Conservation (phyloP, 345 rosid species). For the Hibiscus trionum region DNA sequence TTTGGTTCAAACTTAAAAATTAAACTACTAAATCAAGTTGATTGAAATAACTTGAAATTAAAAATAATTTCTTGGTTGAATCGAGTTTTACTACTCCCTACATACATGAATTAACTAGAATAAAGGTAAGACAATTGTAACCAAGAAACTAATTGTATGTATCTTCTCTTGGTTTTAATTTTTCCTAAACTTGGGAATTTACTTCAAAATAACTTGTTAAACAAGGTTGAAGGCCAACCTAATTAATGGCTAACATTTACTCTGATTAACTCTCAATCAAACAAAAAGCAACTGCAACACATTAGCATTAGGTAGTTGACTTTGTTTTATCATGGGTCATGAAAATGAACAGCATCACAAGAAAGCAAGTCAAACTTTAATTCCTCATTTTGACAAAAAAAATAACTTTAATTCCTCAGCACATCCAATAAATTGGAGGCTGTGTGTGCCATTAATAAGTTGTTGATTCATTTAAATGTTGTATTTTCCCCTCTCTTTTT, state of each 20-base stretch:
- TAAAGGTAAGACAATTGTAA: no score
- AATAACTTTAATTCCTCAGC: slow-evolving; percentile 28
- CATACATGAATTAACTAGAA: no score
- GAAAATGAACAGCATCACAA: slow-evolving; percentile 23
- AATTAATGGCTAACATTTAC: slow-evolving; percentile 5
- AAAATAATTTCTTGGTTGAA: no score
- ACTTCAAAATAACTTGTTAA: slow-evolving; percentile 3
- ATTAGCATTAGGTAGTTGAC: slow-evolving; percentile 26
- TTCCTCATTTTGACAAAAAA: slow-evolving; percentile 11
- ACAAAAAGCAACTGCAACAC: neutral
- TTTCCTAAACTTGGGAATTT: neutral
- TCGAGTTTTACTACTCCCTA: no score
- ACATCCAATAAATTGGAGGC: slow-evolving; percentile 14
- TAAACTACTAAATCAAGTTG: no score
- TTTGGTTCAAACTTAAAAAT: no score
- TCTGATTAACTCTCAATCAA: slow-evolving; percentile 10
- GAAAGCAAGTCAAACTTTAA: slow-evolving; percentile 37
- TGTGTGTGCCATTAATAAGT: neutral
- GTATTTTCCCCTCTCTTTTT: no score
- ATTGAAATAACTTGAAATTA: no score
- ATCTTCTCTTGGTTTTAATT: neutral
- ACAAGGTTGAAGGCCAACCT: neutral
- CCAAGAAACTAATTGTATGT: neutral
- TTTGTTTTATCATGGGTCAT: slow-evolving; percentile 2
- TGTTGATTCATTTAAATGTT: neutral